Base-by-base conservation (phyloP, 257 asterid genomes). In the Scutellaria barbata region DNA sequence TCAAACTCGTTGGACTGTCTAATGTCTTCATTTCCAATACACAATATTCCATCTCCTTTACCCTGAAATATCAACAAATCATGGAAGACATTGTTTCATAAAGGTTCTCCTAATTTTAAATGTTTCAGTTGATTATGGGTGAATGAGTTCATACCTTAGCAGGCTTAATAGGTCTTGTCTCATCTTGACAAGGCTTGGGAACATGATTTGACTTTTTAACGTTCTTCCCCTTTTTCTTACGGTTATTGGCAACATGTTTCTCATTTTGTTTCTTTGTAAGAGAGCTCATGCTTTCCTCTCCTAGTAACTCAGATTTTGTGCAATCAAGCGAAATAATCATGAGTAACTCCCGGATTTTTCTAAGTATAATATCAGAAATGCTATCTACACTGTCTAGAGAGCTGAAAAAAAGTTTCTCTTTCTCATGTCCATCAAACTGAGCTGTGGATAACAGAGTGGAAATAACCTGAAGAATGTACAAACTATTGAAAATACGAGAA, bases 311-410 rank as follows among this genome's bases (percentile, higher is more conserved):
- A 76, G 81, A 63, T 79, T 88, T 95, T 64, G 99, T 89, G 78
- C 92, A 95, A 81, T 95, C 97, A 71, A 89, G 96, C 1, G 97
- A 95, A 80, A 92, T 69, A 80, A 81, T 81, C 95, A 92, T 85
- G 69, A 95, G 90, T 55, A 89, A 60, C 56, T 83, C 98, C 73
- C 99, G 95, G 79, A 92, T 54, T 75, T 86, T 89, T 84, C 96
- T 79, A 53, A 88, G 77, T 75, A 88, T 70, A 71, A 84, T 72
- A 79, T 95, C 99, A 77, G 93, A 80, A 71, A 91, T 78, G 64
- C 88, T 86, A 82, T 82, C 83, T 77, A 89, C 86, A 83, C 86
- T 68, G 74, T 81, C 89, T 86, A 95, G 74, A 67, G 98, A 86
- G 74, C 95, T 95, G 82, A 89, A 95, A 80, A 85, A 88, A 66